Percentiles rank a stretch among this genome's conserved stretches.
phyloP scores from a whole-genome alignment of 2,329 filamentous ascomycete species.

The Fusarium torreyae region DNA sequence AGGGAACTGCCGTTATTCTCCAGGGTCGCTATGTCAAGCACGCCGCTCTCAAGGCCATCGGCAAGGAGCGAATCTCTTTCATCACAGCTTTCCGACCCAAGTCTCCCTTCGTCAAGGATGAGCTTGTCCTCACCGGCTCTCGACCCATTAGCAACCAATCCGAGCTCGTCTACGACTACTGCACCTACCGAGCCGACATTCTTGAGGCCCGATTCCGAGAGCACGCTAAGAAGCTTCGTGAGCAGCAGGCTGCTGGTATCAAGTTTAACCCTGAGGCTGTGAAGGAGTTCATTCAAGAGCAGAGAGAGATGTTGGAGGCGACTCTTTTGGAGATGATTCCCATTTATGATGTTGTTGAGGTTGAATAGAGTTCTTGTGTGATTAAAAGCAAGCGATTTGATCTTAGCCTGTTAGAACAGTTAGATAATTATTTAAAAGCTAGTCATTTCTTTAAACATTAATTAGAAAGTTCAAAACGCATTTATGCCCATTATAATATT shows the following conservation, averaged over 20 bases:
- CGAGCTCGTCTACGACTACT: constrained; percentile 28
- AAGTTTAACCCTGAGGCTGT: constrained; percentile 36
- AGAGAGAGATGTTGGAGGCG: constrained; percentile 47
- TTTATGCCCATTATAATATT: too few relatives aligned
- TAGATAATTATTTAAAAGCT: constrained; percentile 8
- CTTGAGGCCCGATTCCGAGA: constrained; percentile 67
- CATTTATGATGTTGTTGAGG: constrained; percentile 24
- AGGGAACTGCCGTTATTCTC: constrained; percentile 75
- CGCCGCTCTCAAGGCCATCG: constrained; percentile 71
- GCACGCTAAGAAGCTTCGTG: constrained; percentile 28
- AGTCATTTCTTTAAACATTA: background rate
- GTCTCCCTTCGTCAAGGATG: constrained; percentile 68
- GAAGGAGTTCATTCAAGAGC: constrained; percentile 41
- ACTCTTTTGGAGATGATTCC: constrained; percentile 40
- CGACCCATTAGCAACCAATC: constrained; percentile 64
- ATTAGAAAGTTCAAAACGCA: background rate
- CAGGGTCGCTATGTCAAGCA: constrained; percentile 79
- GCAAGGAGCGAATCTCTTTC: constrained; percentile 74
- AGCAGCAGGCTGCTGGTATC: constrained; percentile 22
- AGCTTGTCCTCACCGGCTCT: constrained; percentile 73
- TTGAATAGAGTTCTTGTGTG: background rate
- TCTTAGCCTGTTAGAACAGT: background rate
- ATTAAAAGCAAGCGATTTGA: background rate
- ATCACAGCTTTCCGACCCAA: constrained; percentile 77
- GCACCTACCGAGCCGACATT: constrained; percentile 44